Evolutionary conservation across 805 yeast species (phyloP), one percentile per base, ranked within the genome.

Genomic region (Candida taoyuanica): DNA sequence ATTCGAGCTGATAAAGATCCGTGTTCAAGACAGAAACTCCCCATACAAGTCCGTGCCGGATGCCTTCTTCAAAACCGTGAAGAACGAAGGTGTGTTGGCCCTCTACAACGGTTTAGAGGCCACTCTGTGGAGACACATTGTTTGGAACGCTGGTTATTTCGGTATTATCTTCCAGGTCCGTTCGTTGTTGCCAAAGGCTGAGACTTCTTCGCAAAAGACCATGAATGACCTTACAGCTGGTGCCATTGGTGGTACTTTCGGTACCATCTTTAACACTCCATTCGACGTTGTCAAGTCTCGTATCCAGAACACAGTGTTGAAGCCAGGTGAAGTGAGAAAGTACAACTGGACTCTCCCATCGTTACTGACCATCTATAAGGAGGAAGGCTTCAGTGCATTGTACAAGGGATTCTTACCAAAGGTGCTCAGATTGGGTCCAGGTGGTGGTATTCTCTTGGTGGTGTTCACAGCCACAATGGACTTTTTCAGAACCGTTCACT

Each of bases 131-230:
- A 85, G 99, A 74, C 98, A 93, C 62, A 76, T 86, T 43, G 68
- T 78, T 43, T 93, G 99, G 99, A 93, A 93, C 66, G 96, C 96
- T 32, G 98, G 98, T 43, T 93, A 93, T 68, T 93, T 93, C 61
- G 98, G 98, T 48, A 76, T 84, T 52, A 93, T 93, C 53, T 85
- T 79, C 77, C 95, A 87, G 68, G 81, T 87, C 40, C 78, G 95
- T 63, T 55, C 69, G 7, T 50, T 86, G 46, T 70, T 93, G 66
- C 98, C 98, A 52, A 68, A 73, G 61, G 85, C 96, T 31, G 73
- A 76, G 45, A 73, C 70, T 41, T 67, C 81, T 25, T 65, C 83
- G 31, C 84, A 84, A 58, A 80, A 87, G 68, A 86, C 95, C 33
- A 63, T 80, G 44, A 85, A 88, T 58, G 97, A 93, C 62, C 71